Conservation (phyloP, 2,329 filamentous ascomycete species). For the Bipolaris oryzae region DNA sequence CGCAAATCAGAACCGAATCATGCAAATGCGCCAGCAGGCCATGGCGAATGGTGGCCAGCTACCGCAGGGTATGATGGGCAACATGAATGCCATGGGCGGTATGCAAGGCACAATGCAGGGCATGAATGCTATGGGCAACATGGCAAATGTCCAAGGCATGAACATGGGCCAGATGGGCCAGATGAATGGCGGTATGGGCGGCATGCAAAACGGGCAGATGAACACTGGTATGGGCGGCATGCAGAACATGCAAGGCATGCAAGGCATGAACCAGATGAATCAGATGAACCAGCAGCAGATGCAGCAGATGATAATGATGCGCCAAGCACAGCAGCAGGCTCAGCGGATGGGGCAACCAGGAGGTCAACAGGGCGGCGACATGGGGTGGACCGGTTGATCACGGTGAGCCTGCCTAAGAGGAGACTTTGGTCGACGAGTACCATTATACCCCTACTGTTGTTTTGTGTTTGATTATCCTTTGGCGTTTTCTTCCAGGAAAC, state of each 20-base stretch:
- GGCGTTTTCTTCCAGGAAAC: not conserved
- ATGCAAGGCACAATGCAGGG: constrained; percentile 36
- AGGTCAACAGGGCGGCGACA: constrained; percentile 32
- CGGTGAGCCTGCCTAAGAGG: not conserved
- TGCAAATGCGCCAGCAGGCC: constrained; percentile 42
- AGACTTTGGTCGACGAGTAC: not conserved
- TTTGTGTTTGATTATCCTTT: not conserved
- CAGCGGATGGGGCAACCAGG: constrained; percentile 31
- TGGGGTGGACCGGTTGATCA: constrained; percentile 34
- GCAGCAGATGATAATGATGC: constrained; percentile 45
- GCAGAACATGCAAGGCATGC: constrained; percentile 30
- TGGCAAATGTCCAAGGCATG: constrained; percentile 26
- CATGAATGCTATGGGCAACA: constrained; percentile 35
- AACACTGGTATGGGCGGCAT: constrained; percentile 27
- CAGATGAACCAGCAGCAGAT: constrained; percentile 42
- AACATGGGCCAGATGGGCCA: constrained; percentile 19
- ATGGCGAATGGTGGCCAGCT: constrained; percentile 40
- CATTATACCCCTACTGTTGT: not conserved
- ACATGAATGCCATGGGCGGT: constrained; percentile 24
- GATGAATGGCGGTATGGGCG: constrained; percentile 21
- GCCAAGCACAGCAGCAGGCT: constrained; percentile 38
- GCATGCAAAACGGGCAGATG: constrained; percentile 26
- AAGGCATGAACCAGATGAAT: constrained; percentile 20
- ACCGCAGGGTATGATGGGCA: constrained; percentile 39
- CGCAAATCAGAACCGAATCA: constrained; percentile 44